Evolutionary conservation across 2,329 filamentous ascomycete species (phyloP), one percentile per base, ranked within the genome.

Genomic region (Paecilomyces niveus): DNA sequence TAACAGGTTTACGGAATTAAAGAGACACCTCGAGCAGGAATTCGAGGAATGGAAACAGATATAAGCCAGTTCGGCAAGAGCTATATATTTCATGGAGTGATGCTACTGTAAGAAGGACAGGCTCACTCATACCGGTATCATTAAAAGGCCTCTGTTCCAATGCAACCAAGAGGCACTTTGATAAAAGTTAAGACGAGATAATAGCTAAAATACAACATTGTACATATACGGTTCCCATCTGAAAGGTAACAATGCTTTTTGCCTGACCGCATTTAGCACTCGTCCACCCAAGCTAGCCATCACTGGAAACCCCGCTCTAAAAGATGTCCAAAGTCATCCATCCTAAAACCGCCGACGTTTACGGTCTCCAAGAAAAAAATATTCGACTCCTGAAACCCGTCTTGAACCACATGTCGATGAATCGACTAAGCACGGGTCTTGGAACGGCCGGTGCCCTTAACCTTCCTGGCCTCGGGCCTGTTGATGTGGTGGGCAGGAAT

Each of bases 401-500:
- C 39, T 6, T 45, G 39, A 45, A 45, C n/a, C 15, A 13, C 50
- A 52, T 29, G 10, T 21, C 15, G 49, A 11, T 18, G 22, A 45
- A 53, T 59, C 53, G 50, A 58, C 64, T 64, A 74, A 39, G 67
- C 64, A 61, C 72, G 72, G 63, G 58, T 69, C 70, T 74, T 74
- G 57, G 72, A 69, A 54, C 70, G 70, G 54, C 74, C 64, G 59
- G 73, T 73, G 60, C 81, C 80, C 70, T 84, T 83, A 58, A 87
- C 81, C 65, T 85, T 81, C 67, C 80, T 81, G 53, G 85, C 89
- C 66, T 89, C 82, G 39, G 93, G 92, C 67, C 90, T 88, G 80
- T 93, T 90, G 75, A 97, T 85, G 78, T 97, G 92, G 74, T 89
- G 86, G 62, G 87, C 85, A 31, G 92, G 92, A 68, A 97, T 96